Percentiles rank a stretch among this genome's conserved stretches.
Evolutionary conservation across 768 basidiomycete species (phyloP).

Genomic region (Suillus fuscotomentosus): DNA sequence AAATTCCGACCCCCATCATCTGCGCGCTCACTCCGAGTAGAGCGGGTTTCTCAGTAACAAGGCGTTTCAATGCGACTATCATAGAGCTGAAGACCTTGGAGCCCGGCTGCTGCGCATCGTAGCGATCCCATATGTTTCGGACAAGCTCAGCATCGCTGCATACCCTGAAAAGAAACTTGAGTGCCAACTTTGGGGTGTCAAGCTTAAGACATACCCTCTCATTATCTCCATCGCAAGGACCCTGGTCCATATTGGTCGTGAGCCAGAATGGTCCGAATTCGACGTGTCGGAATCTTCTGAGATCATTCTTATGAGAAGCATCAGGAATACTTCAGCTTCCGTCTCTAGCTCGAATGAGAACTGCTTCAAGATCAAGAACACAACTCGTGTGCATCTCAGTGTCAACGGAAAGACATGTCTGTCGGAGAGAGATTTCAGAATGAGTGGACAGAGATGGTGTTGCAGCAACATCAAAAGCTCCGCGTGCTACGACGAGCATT

Average conservation of each 20-base stretch:
- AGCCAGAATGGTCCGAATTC: constrained; percentile 23
- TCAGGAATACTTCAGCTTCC: constrained; percentile 86
- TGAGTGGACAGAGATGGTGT: constrained; percentile 86
- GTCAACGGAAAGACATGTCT: constrained; percentile 83
- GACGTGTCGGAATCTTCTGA: constrained; percentile 47
- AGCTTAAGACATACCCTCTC: constrained; percentile 56
- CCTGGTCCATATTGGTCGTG: constrained; percentile 80
- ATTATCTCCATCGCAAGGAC: constrained; percentile 92
- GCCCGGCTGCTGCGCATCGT: constrained; percentile 59
- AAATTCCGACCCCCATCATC: constrained; percentile 78
- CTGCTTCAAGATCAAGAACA: constrained; percentile 90
- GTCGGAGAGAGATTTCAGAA: constrained; percentile 84
- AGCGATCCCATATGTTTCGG: constrained; percentile 75
- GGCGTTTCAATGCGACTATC: constrained; percentile 78
- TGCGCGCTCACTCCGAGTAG: constrained; percentile 77
- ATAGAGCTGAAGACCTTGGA: constrained; percentile 76
- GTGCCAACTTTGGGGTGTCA: not conserved
- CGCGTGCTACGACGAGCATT: constrained; percentile 50
- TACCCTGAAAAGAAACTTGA: constrained; percentile 39
- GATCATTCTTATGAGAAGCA: constrained; percentile 64
- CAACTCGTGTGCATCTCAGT: constrained; percentile 88
- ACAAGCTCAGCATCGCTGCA: constrained; percentile 81
- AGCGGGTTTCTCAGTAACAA: constrained; percentile 86
- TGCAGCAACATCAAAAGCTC: constrained; percentile 86
- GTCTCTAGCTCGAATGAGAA: constrained; percentile 79